Evolutionary conservation across 371 early-diverging fungal species (phyloP).

Genomic region (Batkoa obscura): DNA sequence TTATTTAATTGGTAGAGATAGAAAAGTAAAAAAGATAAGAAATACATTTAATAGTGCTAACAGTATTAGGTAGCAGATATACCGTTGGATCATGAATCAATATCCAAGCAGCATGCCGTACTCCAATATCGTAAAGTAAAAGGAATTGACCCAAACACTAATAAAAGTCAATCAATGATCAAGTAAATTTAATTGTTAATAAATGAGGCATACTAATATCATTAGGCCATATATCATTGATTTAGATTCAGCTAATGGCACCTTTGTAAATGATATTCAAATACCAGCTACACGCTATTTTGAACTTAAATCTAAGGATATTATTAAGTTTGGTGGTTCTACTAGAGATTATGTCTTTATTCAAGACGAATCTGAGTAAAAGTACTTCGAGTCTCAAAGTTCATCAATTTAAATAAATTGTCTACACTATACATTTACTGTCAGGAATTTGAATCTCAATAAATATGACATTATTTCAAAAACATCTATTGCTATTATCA

Average conservation of each 20-base stretch:
- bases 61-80: slow-evolving; percentile 59
- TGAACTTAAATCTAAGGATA: slow-evolving; percentile 62
- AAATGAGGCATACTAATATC: slow-evolving; percentile 12
- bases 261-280: slow-evolving; percentile 57
- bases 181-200: slow-evolving; percentile 22
- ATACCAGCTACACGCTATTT: slow-evolving; percentile 60
- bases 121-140: slow-evolving; percentile 55
- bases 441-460: too few species aligned
- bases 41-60: not conserved
- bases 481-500: too few species aligned
- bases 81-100: slow-evolving; percentile 73
- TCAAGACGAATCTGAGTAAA: too few species aligned
- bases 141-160: slow-evolving; percentile 11
- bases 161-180: slow-evolving; percentile 16
- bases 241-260: slow-evolving; percentile 78
- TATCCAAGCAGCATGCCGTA: slow-evolving; percentile 79
- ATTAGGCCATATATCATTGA: slow-evolving; percentile 83
- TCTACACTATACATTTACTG: too few species aligned
- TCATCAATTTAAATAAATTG: too few species aligned
- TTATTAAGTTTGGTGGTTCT: slow-evolving; percentile 72
- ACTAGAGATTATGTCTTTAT: slow-evolving; percentile 81
- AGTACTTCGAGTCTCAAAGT: too few species aligned
- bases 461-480: too few species aligned
- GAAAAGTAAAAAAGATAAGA: slow-evolving; percentile 31
- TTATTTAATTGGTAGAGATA: slow-evolving; percentile 76